These are phyloP conservation scores for Candida germanica DNA, from an alignment of 805 yeast genomes.

Conservation along the genomic window DNA sequence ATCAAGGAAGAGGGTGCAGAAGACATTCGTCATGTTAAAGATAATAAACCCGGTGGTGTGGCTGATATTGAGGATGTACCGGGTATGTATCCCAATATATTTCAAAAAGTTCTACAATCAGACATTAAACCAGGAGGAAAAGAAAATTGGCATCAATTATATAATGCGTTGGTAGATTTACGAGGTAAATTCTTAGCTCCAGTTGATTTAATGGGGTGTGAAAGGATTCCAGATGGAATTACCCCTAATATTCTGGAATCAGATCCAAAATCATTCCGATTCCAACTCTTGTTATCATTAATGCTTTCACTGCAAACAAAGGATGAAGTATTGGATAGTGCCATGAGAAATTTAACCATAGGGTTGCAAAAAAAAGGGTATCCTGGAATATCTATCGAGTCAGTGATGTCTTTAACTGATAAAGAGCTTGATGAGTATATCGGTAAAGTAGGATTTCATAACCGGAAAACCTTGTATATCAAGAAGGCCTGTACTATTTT, in stretches of 20 bases:
- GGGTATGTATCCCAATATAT: conserved; percentile 2
- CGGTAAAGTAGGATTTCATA: conserved; percentile 83
- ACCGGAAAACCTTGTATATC: conserved; percentile 70
- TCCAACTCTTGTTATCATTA: conserved; percentile 73
- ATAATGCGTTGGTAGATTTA: conserved; percentile 63
- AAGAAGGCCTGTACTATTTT: conserved; percentile 58
- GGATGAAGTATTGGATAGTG: conserved; percentile 78
- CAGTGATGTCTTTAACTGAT: conserved; percentile 49
- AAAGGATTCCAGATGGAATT: conserved; percentile 48
- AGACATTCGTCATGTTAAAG: no score
- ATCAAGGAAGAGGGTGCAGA: no score
- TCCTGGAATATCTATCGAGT: conserved; percentile 58
- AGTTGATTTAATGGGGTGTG: conserved; percentile 88
- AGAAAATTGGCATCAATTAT: conserved; percentile 52
- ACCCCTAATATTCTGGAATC: conserved; percentile 27
- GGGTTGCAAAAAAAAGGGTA: conserved; percentile 39
- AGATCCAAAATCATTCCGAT: conserved; percentile 48
- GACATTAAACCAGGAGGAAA: conserved; percentile 22
- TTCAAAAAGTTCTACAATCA: conserved; percentile 2
- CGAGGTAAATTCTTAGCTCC: conserved; percentile 69
- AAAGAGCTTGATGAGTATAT: conserved; percentile 61
- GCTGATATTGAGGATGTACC: conserved; percentile 7
- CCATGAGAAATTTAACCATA: conserved; percentile 59
- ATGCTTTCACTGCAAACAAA: conserved; percentile 92
- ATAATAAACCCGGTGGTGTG: no score